Conservation (phyloP, 169 alveolate species). For the Cryptosporidium andersoni region DNA sequence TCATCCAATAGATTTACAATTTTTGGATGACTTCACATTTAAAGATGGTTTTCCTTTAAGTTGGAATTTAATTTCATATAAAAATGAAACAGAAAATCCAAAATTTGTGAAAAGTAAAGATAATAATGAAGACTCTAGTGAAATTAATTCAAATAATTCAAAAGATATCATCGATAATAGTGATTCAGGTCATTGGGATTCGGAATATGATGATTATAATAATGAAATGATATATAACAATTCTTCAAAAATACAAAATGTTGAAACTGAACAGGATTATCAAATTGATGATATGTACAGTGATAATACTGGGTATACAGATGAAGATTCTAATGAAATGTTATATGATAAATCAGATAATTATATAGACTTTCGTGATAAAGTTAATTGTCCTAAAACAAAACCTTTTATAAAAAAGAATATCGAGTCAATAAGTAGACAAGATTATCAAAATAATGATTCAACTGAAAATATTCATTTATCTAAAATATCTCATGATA, state of each 20-base stretch:
- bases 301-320: neutral
- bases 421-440: neutral
- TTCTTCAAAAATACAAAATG: neutral
- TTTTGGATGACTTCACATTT: constrained; percentile 49
- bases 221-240: neutral
- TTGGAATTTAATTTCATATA: constrained; percentile 30
- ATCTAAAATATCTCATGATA: neutral
- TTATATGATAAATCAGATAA: neutral
- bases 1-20: constrained; percentile 53
- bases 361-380: neutral
- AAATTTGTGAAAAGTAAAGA: neutral
- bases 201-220: neutral
- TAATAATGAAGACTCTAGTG: neutral
- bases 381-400: constrained; percentile 9
- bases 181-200: neutral
- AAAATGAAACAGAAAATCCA: neutral
- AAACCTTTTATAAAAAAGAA: neutral
- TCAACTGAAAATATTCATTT: neutral
- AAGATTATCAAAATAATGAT: neutral
- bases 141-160: neutral
- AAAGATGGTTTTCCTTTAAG: constrained; percentile 51
- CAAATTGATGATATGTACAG: neutral
- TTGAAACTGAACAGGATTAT: neutral
- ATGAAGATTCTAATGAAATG: neutral
- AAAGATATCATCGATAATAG: neutral